A percentile compares a stretch with the other conserved stretches of the same genome.
Conservation (phyloP, 2,329 filamentous ascomycete species). For the Epichloe elymi region DNA sequence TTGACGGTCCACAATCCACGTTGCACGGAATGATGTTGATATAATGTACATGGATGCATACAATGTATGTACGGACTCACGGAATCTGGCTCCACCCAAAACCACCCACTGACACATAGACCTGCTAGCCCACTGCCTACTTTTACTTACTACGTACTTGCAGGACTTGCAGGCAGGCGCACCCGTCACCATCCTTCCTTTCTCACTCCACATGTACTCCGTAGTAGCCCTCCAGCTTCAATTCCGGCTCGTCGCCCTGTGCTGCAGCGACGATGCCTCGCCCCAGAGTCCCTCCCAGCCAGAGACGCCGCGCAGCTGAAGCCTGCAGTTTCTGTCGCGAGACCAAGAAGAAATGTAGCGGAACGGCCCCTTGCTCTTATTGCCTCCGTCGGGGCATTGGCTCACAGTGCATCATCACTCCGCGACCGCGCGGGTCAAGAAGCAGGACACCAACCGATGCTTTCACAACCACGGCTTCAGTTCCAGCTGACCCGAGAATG, state of each 20-base stretch:
- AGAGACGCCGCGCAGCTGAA: constrained; percentile 33
- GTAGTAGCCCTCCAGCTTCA: background rate
- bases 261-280: constrained; percentile 29
- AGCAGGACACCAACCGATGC: constrained; percentile 1
- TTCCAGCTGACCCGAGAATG: background rate
- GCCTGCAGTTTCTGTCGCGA: constrained; percentile 34
- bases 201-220: background rate
- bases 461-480: constrained; percentile 1
- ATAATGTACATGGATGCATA: too few relatives aligned
- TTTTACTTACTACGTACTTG: too few relatives aligned
- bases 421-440: constrained; percentile 17
- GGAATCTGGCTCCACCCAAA: too few relatives aligned
- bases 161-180: too few relatives aligned
- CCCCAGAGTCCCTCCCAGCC: constrained; percentile 34
- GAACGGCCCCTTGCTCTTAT: constrained; percentile 32
- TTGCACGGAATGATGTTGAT: background rate
- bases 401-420: constrained; percentile 22
- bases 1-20: constrained; percentile 14
- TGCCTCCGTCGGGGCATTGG: constrained; percentile 31
- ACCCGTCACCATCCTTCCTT: too few relatives aligned
- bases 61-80: too few relatives aligned
- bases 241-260: background rate
- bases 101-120: too few relatives aligned
- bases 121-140: too few relatives aligned
- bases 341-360: constrained; percentile 38